phyloP scores from a whole-genome alignment of 78 protist species.

The Guillardia theta region DNA sequence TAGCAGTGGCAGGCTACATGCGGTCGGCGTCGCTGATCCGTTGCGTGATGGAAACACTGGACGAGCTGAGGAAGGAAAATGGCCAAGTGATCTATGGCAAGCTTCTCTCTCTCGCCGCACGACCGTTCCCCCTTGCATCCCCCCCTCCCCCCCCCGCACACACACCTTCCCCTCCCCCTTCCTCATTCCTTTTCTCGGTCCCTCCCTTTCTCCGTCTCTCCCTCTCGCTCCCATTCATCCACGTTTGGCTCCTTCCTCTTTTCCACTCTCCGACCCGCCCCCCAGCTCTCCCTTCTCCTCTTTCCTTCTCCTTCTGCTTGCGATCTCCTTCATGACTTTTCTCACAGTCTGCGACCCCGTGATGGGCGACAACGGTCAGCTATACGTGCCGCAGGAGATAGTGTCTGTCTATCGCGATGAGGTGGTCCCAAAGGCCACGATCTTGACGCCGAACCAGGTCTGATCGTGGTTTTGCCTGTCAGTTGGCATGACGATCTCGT shows the following conservation, averaged over 20 bases:
- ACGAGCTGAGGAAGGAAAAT: background rate
- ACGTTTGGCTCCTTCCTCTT: background rate
- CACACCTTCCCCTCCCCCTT: background rate
- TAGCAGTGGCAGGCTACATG: background rate
- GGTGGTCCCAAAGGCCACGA: background rate
- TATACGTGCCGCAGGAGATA: background rate
- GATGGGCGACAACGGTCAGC: constrained; percentile 41
- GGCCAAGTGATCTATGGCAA: background rate
- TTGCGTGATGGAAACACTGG: background rate
- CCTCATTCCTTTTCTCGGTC: background rate
- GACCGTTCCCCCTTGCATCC: background rate
- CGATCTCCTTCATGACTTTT: background rate
- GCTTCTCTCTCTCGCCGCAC: background rate
- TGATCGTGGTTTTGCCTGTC: too few relatives aligned
- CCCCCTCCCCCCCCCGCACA: background rate
- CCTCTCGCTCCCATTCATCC: background rate
- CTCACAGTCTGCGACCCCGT: constrained; percentile 45
- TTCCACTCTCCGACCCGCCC: background rate
- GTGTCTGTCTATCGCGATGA: constrained; percentile 1
- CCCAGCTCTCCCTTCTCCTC: background rate
- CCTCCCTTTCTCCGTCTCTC: background rate
- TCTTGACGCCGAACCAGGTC: constrained; percentile 19
- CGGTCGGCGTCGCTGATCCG: background rate
- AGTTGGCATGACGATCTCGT: too few relatives aligned
- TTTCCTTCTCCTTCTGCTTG: background rate